phyloP scores from a whole-genome alignment of 2,329 filamentous ascomycete genomes.

The Polytolypa hystricis region DNA sequence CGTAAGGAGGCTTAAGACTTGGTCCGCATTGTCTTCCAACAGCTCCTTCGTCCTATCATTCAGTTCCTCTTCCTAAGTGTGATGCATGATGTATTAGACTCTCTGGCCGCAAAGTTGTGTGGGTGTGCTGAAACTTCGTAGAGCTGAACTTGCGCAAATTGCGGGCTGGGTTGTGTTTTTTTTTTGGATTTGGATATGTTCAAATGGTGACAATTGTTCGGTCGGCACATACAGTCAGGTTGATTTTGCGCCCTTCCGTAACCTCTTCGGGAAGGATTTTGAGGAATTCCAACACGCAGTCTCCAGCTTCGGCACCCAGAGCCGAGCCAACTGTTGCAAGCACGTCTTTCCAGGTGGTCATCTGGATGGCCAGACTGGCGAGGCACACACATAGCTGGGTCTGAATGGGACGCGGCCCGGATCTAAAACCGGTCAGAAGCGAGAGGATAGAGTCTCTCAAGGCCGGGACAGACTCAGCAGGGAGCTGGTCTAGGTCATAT shows the following conservation, averaged over 20 bases:
- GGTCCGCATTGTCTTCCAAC: constrained; percentile 76
- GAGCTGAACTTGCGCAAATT: constrained; percentile 23
- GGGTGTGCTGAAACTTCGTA: constrained; percentile 13
- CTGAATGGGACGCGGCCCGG: constrained; percentile 70
- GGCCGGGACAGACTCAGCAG: constrained; percentile 58
- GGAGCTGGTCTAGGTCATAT: constrained; percentile 86
- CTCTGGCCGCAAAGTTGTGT: constrained; percentile 14
- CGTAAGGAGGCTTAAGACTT: constrained; percentile 76
- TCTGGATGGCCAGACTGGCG: constrained; percentile 89
- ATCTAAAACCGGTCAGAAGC: constrained; percentile 68
- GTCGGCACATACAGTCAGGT: constrained; percentile 86
- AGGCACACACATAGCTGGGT: constrained; percentile 92
- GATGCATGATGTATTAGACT: constrained; percentile 40
- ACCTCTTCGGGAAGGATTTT: constrained; percentile 97
- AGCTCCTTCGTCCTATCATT: constrained; percentile 74
- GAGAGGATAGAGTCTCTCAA: constrained; percentile 76
- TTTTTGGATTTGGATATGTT: constrained; percentile 30
- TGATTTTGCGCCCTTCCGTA: constrained; percentile 98
- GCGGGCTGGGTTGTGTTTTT: constrained; percentile 35
- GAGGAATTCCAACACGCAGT: constrained; percentile 89
- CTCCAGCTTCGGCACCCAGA: constrained; percentile 58
- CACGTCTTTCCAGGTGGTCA: constrained; percentile 92
- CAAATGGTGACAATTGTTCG: constrained; percentile 27
- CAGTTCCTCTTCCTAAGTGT: constrained; percentile 84
- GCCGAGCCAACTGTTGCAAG: constrained; percentile 68